phyloP scores from a whole-genome alignment of 345 rosid species.

The Acer negundo region DNA sequence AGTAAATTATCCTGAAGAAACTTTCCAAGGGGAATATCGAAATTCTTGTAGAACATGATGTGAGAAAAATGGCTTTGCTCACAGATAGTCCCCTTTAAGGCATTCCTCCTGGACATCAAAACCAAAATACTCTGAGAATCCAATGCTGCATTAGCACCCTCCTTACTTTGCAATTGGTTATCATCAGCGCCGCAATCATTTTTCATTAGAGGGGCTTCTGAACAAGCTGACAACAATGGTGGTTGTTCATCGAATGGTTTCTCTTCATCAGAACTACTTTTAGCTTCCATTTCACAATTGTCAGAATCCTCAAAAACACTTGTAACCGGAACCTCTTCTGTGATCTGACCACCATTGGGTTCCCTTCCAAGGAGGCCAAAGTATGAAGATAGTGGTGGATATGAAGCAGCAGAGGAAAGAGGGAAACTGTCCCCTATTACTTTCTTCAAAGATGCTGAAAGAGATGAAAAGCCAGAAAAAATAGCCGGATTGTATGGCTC shows the following conservation, averaged over 20 bases:
- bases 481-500: slow-evolving; percentile 80
- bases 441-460: slow-evolving; percentile 76
- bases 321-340: slow-evolving; percentile 44
- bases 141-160: slow-evolving; percentile 44
- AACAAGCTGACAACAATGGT: slow-evolving; percentile 33
- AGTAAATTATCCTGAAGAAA: slow-evolving; percentile 82
- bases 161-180: slow-evolving; percentile 38
- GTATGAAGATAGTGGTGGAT: slow-evolving; percentile 56
- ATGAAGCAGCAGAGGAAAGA: slow-evolving; percentile 40
- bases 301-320: slow-evolving; percentile 36
- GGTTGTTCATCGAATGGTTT: slow-evolving; percentile 35
- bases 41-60: slow-evolving; percentile 84
- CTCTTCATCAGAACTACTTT: slow-evolving; percentile 31
- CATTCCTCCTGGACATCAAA: slow-evolving; percentile 75
- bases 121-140: slow-evolving; percentile 88
- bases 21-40: slow-evolving; percentile 82
- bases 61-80: slow-evolving; percentile 95
- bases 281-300: slow-evolving; percentile 37
- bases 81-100: slow-evolving; percentile 66
- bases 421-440: slow-evolving; percentile 52
- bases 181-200: slow-evolving; percentile 37
- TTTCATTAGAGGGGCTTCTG: slow-evolving; percentile 27
- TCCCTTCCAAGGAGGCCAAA: slow-evolving; percentile 50
- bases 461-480: slow-evolving; percentile 72
- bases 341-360: slow-evolving; percentile 26